Evolutionary conservation across 2,329 filamentous ascomycete genomes (phyloP), one percentile per base, ranked within the genome.

Genomic region (Fusarium multiceps): DNA sequence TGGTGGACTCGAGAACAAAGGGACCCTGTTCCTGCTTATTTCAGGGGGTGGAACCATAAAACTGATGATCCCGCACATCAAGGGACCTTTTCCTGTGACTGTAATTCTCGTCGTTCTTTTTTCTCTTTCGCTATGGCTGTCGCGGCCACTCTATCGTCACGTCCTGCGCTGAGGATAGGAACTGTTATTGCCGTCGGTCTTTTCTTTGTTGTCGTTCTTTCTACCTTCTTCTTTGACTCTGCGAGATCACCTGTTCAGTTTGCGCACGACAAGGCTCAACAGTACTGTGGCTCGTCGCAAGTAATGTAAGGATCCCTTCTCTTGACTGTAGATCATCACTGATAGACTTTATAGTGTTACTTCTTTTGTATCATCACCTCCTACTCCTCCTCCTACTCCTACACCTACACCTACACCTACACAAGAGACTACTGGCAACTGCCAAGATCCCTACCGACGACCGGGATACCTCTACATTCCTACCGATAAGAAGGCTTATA

Each of bases 401-500:
- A 60, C 61, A 7, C 12, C 55, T 18, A 60, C 61, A 8, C 60
- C 50, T 8, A 41, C 59, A 5, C 23, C 55, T 18, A 60, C 61
- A 10, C 12, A 18, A 0, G 56, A 66, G 10, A 11, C 37, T n/a
- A 18, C 14, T 40, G 63, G 45, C 20, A 72, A 71, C 37, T 71
- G 69, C 7, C 46, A 51, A 21, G 69, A 71, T 28, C 69, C 68
- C 1, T 71, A 71, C 25, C 85, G 58, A 85, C 91, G 3, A 83
- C 93, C 48, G 68, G 79, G n/a, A 88, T 78, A 84, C 4, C 78
- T 76, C 5, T 78, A 93, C 4, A 88, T 93, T 30, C 68, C 68
- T 9, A 55, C 59, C 84, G 75, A 82, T 21, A 84, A 87, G 16
- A 93, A 93, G 78, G 85, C 92, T 74, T 82, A 82, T 21, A 85